phyloP scores from a whole-genome alignment of 345 rosid species.

The Lepidium africanum region DNA sequence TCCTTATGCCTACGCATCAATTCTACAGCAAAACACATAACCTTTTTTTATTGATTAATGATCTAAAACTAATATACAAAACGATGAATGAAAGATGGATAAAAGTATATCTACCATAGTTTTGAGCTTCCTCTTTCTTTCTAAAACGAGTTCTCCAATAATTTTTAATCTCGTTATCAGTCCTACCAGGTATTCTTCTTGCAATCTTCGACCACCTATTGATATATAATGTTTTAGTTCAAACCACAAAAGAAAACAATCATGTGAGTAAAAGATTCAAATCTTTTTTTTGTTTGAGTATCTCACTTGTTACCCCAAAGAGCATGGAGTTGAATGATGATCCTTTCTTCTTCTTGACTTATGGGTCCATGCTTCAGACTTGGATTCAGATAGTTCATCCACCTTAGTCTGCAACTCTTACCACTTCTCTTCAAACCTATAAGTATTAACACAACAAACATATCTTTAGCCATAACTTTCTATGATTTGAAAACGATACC shows the following conservation, averaged over 20 bases:
- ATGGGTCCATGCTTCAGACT: conserved; percentile 51
- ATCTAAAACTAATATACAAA: not conserved
- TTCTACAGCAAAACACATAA: not conserved
- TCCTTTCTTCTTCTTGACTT: conserved; percentile 47
- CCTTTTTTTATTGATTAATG: not conserved
- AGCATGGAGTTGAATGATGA: conserved; percentile 48
- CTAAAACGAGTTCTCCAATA: conserved; percentile 62
- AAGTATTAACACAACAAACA: not conserved
- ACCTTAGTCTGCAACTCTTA: conserved; percentile 66
- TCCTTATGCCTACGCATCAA: conserved; percentile 6
- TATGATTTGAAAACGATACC: not conserved
- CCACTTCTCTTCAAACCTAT: conserved; percentile 62
- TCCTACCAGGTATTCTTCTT: conserved; percentile 61
- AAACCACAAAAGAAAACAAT: not conserved
- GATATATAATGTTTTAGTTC: not conserved
- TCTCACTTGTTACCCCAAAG: conserved; percentile 73
- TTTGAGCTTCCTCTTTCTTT: conserved; percentile 38
- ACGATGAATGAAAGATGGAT: not conserved
- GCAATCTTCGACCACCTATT: conserved; percentile 67
- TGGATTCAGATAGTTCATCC: conserved; percentile 69
- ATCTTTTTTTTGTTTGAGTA: not conserved
- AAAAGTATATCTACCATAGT: conserved; percentile 1
- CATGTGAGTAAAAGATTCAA: not conserved
- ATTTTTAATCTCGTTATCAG: conserved; percentile 70
- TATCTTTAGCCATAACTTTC: not conserved